Conservation (phyloP, 768 basidiomycete species). For the Amanita muscaria region DNA sequence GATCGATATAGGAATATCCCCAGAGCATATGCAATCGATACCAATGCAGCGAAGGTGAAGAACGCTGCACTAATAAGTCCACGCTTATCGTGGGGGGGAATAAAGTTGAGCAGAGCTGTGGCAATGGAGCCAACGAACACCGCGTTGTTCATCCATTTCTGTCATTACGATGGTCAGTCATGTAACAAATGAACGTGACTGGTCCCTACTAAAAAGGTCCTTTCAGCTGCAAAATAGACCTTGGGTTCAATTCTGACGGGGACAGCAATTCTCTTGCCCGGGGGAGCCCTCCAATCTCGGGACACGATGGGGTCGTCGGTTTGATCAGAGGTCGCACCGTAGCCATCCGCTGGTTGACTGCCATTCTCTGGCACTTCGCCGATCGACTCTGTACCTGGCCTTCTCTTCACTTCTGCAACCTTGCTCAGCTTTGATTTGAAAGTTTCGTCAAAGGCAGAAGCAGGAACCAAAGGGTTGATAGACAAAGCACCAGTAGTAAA, state of each 20-base stretch:
- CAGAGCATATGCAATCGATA: slow-evolving; percentile 82
- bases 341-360: slow-evolving; percentile 18
- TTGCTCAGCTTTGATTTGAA: slow-evolving; percentile 38
- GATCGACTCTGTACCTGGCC: slow-evolving; percentile 15
- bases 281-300: slow-evolving; percentile 67
- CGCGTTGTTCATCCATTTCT: slow-evolving; percentile 88
- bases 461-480: slow-evolving; percentile 82
- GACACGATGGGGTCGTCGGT: slow-evolving; percentile 49
- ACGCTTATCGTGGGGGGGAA: slow-evolving; percentile 55
- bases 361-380: slow-evolving; percentile 35
- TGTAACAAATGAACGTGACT: slow-evolving; percentile 6
- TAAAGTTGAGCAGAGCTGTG: slow-evolving; percentile 83
- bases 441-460: slow-evolving; percentile 77
- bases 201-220: slow-evolving; percentile 80
- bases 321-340: slow-evolving; percentile 19
- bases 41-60: slow-evolving; percentile 85
- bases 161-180: slow-evolving; percentile 9
- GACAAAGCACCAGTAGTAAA: slow-evolving; percentile 35
- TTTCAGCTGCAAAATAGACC: slow-evolving; percentile 93
- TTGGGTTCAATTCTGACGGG: slow-evolving; percentile 98
- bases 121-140: slow-evolving; percentile 87
- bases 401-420: slow-evolving; percentile 23
- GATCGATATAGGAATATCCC: slow-evolving; percentile 75
- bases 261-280: slow-evolving; percentile 84
- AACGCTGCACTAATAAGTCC: slow-evolving; percentile 82